phyloP scores from a whole-genome alignment of 2,329 filamentous ascomycete genomes.

The Diplodia corticola region DNA sequence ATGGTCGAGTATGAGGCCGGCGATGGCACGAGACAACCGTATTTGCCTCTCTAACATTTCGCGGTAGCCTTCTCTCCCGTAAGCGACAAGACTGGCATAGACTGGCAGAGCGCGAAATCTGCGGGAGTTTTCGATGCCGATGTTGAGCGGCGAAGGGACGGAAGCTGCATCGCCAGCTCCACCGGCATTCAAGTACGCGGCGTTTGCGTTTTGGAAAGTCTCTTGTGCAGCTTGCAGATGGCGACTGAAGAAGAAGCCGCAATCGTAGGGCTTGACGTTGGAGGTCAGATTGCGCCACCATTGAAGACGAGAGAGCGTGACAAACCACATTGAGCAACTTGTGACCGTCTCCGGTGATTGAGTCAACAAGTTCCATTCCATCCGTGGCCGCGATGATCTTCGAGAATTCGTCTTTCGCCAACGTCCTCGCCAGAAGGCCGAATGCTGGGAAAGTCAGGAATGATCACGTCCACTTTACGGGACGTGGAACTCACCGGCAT shows the following conservation, averaged over 20 bases:
- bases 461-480: not conserved
- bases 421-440: constrained; percentile 72
- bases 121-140: constrained; percentile 87
- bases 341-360: constrained; percentile 82
- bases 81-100: constrained; percentile 75
- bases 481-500: constrained; percentile 61
- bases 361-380: constrained; percentile 80
- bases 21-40: constrained; percentile 66
- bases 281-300: not conserved
- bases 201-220: constrained; percentile 81
- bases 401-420: constrained; percentile 62
- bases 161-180: constrained; percentile 36
- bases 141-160: constrained; percentile 80
- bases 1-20: constrained; percentile 61
- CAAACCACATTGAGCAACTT: constrained; percentile 86
- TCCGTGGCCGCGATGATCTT: constrained; percentile 53
- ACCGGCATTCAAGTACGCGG: constrained; percentile 67
- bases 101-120: constrained; percentile 89
- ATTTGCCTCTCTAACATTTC: constrained; percentile 73
- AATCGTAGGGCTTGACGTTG: constrained; percentile 72
- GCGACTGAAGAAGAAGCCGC: constrained; percentile 81
- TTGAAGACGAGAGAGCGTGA: constrained; percentile 25
- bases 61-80: constrained; percentile 69
- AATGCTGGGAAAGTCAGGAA: constrained; percentile 59
- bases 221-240: constrained; percentile 58